Percentiles rank a stretch among this genome's conserved stretches.
These are phyloP conservation scores for Macadamia integrifolia DNA, from an alignment of 164 flowering plant species.

Conservation along the genomic window DNA sequence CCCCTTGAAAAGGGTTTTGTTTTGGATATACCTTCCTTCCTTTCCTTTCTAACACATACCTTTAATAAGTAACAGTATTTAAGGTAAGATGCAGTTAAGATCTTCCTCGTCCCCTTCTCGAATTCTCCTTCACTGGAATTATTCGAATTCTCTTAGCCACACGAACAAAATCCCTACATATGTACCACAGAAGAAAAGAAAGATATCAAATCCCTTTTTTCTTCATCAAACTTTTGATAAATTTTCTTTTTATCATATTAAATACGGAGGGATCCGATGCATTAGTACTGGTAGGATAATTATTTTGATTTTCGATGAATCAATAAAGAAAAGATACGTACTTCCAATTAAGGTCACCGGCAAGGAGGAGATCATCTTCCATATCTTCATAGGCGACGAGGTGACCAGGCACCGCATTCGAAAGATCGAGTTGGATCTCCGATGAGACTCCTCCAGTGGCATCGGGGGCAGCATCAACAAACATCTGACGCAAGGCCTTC, in stretches of 20 bases:
- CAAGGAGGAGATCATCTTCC: slow-evolving; percentile 84
- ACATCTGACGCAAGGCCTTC: slow-evolving; percentile 61
- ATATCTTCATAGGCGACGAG: slow-evolving; percentile 79
- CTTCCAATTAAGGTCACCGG: slow-evolving; percentile 85
- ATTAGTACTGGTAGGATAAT: too few relatives aligned
- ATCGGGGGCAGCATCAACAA: slow-evolving; percentile 29
- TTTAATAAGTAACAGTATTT: background rate
- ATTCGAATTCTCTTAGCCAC: slow-evolving; percentile 77
- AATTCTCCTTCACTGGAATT: slow-evolving; percentile 53
- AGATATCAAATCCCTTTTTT: background rate
- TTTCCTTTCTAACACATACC: background rate
- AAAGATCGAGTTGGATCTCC: slow-evolving; percentile 35
- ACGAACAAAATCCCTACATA: slow-evolving; percentile 68
- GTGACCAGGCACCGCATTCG: slow-evolving; percentile 76
- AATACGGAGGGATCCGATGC: too few relatives aligned
- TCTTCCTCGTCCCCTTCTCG: slow-evolving; percentile 31
- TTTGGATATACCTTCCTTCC: background rate
- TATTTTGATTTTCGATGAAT: too few relatives aligned
- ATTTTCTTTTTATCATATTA: too few relatives aligned
- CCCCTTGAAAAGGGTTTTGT: background rate
- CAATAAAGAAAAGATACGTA: slow-evolving; percentile 19
- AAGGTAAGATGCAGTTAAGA: background rate
- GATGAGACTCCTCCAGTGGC: background rate
- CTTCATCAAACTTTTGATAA: background rate
- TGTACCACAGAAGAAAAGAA: background rate